Evolutionary conservation across 2,329 filamentous ascomycete species (phyloP), one percentile per base, ranked within the genome.

Genomic region (Pseudopyricularia cyperi): DNA sequence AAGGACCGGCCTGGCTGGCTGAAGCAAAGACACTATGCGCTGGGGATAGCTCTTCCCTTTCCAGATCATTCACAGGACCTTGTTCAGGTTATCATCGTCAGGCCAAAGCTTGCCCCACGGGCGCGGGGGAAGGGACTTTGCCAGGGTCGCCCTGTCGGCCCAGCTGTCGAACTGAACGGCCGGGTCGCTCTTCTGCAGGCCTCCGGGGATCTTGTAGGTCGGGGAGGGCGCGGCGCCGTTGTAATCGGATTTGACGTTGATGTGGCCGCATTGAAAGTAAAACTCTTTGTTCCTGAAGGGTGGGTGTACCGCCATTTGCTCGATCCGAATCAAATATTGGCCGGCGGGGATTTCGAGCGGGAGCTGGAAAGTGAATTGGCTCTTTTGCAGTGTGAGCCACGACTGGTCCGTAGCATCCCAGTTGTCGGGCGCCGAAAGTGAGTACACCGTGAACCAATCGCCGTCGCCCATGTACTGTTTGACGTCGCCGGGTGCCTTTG

Each of bases 401-500:
- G 51, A 51, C 46, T 56, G 48, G 50, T 56, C 55, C 14, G 51
- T 55, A 46, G 53, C 55, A 47, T 56, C 53, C 53, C 53, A 56
- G 5, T 53, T 53, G 1, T 30, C 51, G 32, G 35, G 50, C 19
- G 53, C 53, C 39, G 53, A 52, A 5, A 53, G 51, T 48, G 57
- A 53, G 51, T 54, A 57, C n/a, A 58, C 52, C 52, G 57, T 57
- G 53, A 58, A 58, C 57, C 57, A 63, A 48, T 62, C 58, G 15
- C 60, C 60, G 4, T 56, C 59, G 52, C 62, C 62, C 42, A 60
- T 59, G 54, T 63, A 63, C 51, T 56, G 54, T 39, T 55, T 57
- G 35, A 62, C 61, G 48, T 61, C 55, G 19, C 51, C 55, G 5
- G 60, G 58, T 12, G 61, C 61, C 26, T 56, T 57, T 51, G 60